These are phyloP conservation scores for Didymella lethalis DNA, from an alignment of 2,329 filamentous ascomycete genomes.

Conservation along the genomic window DNA sequence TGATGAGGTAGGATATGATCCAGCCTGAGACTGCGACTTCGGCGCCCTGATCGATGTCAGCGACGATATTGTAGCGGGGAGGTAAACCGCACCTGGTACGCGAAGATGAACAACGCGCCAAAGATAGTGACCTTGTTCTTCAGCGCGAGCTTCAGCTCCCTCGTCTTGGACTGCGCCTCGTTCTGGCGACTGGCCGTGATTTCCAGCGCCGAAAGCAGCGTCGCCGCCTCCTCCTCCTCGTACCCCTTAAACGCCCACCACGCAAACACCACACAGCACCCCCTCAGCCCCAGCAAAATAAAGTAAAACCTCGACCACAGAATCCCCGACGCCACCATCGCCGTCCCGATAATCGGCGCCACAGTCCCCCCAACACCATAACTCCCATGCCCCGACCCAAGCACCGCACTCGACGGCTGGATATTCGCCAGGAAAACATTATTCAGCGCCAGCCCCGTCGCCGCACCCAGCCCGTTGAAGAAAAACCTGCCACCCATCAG, in stretches of 20 bases:
- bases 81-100: constrained; percentile 63
- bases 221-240: constrained; percentile 65
- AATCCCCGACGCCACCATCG: constrained; percentile 68
- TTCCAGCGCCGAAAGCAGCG: constrained; percentile 56
- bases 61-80: not conserved
- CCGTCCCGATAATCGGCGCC: constrained; percentile 77
- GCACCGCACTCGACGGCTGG: constrained; percentile 59
- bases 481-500: constrained; percentile 64
- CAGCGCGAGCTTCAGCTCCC: constrained; percentile 60
- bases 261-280: constrained; percentile 65
- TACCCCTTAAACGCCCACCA: constrained; percentile 75
- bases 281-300: constrained; percentile 66
- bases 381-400: constrained; percentile 71
- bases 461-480: constrained; percentile 65
- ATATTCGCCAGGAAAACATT: constrained; percentile 66
- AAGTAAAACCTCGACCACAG: constrained; percentile 78
- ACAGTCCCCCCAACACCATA: constrained; percentile 63
- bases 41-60: constrained; percentile 63
- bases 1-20: constrained; percentile 86
- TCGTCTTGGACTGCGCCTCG: constrained; percentile 56
- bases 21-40: constrained; percentile 86
- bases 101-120: constrained; percentile 82
- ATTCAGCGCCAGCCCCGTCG: constrained; percentile 62
- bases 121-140: constrained; percentile 70
- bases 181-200: constrained; percentile 53